Evolutionary conservation across 2,329 filamentous ascomycete genomes (phyloP), one percentile per base, ranked within the genome.

Genomic region (Claviceps monticola): DNA sequence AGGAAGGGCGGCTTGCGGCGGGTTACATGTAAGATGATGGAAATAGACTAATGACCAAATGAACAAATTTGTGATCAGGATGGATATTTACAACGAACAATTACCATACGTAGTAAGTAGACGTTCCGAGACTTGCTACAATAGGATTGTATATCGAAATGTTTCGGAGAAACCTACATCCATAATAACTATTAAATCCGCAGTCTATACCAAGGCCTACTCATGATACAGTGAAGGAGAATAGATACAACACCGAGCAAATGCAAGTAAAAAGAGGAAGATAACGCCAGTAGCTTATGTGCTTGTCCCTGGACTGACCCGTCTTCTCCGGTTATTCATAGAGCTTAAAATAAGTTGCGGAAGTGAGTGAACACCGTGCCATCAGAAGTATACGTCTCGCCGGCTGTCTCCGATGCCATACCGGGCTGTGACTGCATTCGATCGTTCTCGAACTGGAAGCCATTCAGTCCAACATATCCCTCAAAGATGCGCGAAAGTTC

Each of bases 401-500:
- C 36, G 2, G 38, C 34, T 9, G 61, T 19, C 23, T 62, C 60
- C 2, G 61, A 52, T 14, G 57, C 55, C 23, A 55, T 52, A 49
- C 63, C 60, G 8, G 53, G 37, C n/a, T 56, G 59, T 11, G 63
- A 49, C 2, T 59, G 48, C 2, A 58, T 56, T 29, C 60, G 60
- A 9, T 56, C 58, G 26, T 61, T 58, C 16, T 56, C 57, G 11
- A 59, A 60, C 39, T 66, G 64, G 46, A 66, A 67, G 51, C 67
- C 57, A 23, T 65, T 66, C 39, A 67, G 56, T 1, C 61, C 63
- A 4, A 70, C 62, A 47, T 70, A 71, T 38, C 64, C 64, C 52
- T 71, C 67, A 39, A 68, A 69, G 17, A 72, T 69, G 1, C 71
- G 69, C 13, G 70, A 74, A 72, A 80, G 76, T 58, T 80, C 77